Evolutionary conservation across 371 early-diverging fungal species (phyloP), one percentile per base, ranked within the genome.

Genomic region (Dichotomocladium elegans): DNA sequence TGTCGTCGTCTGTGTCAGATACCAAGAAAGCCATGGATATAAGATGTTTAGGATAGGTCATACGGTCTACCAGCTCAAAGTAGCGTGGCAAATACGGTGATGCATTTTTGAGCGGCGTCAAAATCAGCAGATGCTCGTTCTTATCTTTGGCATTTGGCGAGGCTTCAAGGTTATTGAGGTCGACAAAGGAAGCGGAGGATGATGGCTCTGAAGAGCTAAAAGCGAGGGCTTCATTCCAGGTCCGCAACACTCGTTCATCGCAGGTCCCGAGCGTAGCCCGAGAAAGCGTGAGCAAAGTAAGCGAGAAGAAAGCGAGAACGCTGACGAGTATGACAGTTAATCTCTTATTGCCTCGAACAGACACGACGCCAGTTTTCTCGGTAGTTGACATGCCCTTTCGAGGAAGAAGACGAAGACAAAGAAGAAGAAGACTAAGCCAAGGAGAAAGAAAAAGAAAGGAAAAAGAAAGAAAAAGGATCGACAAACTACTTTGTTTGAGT

Each of bases 71-170:
- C 27, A 81, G 59, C 11, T 79, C 77, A 70, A 82, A 82, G 58
- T 82, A 81, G 6, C 77, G 79, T 5, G 72, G 72, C 27, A 82
- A 55, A 26, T 82, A 80, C 15, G 70, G 62, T 31, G 70, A 72
- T 21, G 80, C 80, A 54, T 82, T 75, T 31, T 82, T 82, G 3
- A 82, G 34, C 21, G 83, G 83, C 17, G 83, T 82, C 22, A 82
- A 48, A 6, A 82, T 80, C 27, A 82, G 55, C 4, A 77, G 63
- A 30, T 69, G 69, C 35, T 68, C 72, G 19, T 58, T 44, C 6
- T 63, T 54, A 10, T 57, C 55, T 43, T 63, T 63, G 35, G 51
- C 58, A 53, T 63, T 33, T 31, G 54, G 41, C 14, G 63, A 56
- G 1, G 57, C 58, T 41, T 63, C 46, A 35, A 63, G 41, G 14